phyloP scores from a whole-genome alignment of 352 stramenopile species.

The Phytophthora sojae region DNA sequence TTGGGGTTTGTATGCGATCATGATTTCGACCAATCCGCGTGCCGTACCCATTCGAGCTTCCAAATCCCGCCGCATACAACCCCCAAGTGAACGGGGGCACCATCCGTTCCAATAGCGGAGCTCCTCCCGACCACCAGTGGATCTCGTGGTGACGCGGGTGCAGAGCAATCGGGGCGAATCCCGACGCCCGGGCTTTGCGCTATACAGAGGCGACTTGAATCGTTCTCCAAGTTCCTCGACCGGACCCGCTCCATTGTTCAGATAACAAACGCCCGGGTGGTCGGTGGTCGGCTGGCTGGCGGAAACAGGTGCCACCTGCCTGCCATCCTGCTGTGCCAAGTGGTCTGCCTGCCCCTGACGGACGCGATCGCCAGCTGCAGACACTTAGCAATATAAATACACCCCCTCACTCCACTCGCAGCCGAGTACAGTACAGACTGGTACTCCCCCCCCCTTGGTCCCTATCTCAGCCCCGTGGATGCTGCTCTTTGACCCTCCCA shows the following conservation, averaged over 20 bases:
- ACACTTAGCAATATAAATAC: constrained; percentile 5
- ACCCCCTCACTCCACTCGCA: background rate
- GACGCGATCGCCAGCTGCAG: background rate
- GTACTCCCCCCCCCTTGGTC: constrained; percentile 14
- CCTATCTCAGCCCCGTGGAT: constrained; percentile 45
- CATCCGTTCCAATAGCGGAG: constrained; percentile 16
- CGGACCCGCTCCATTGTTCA: constrained; percentile 29
- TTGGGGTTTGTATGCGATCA: constrained; percentile 8
- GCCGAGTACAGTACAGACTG: background rate
- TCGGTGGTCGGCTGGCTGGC: constrained; percentile 17
- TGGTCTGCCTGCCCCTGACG: background rate
- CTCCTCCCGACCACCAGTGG: constrained; percentile 24
- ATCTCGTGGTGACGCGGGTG: constrained; percentile 1
- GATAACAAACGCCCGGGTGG: constrained; percentile 22
- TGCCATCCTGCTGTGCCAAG: background rate
- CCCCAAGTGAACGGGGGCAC: constrained; percentile 3
- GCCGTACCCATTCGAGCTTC: constrained; percentile 22
- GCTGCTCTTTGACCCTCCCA: constrained; percentile 29
- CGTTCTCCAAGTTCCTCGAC: constrained; percentile 7
- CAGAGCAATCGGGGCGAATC: constrained; percentile 22
- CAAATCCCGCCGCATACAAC: constrained; percentile 21
- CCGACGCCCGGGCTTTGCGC: constrained; percentile 23
- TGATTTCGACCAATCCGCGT: constrained; percentile 18
- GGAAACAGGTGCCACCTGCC: constrained; percentile 11
- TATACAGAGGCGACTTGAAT: constrained; percentile 37